Evolutionary conservation across 1,284 basidiomycete genomes (phyloP), one percentile per base, ranked within the genome.

Genomic region (Boletellus deceptivus): DNA sequence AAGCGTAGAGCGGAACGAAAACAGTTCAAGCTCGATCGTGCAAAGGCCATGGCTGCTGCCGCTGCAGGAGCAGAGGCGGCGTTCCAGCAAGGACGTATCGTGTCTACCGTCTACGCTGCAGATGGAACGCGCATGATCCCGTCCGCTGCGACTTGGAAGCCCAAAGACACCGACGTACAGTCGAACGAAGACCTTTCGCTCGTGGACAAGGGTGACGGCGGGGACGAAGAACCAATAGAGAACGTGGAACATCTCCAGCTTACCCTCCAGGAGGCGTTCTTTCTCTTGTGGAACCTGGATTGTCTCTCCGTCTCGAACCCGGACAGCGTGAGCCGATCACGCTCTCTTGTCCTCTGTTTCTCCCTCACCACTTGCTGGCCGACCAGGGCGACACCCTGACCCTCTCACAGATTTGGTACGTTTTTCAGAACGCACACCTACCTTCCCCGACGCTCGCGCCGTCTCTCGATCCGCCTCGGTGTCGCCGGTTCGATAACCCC

Each of bases 211-310:
- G 67, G 61, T 17, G 65, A 60, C 10, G 72, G 75, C 24, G 68
- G 70, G 11, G 70, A 75, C 7, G 73, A 77, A 27, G 80, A 82
- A 46, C 70, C 70, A 1, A 64, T 84, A 4, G 79, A 84, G 50
- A 84, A 95, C 57, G 71, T 93, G 40, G 96, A 99, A 69, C 91
- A 97, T 70, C 80, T 98, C 36, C 96, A 98, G 64, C 80, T 99
- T 11, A 92, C 91, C 1, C 77, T 93, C 2, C 86, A 86, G 63
- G 97, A 99, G 68, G 90, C 95, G 0, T 96, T 96, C 69, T 99
- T 98, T 71, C 76, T 99, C 38, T 66, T 84, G 0, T 90, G 92
- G 79, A 88, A 80, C 58, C 69, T 98, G 3, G 91, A 91, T 53
- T 95, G 93, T 59, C 75, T 98, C 36, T 84, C 83, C n/a, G 73